Base-by-base conservation (phyloP, 371 early-diverging fungal species). In the Mortierella sp. region DNA sequence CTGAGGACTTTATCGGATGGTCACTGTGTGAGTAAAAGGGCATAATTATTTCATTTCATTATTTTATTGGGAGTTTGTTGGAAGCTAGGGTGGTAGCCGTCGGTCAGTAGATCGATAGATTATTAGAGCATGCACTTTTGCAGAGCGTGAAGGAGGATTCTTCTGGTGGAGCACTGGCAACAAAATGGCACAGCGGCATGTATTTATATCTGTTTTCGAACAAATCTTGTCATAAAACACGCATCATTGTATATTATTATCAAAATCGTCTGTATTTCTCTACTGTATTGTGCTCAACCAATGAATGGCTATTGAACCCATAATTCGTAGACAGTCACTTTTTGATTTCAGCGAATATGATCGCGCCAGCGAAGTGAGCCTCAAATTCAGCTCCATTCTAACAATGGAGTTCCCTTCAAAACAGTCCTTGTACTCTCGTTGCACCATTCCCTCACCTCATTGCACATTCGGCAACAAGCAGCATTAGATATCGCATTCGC, bases 1-100 rank as follows among this genome's bases (percentile, higher is more conserved):
- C 49, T 2, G 66, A 66, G 59, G 42, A 58, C 32, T 66, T 66
- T 58, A 66, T 66, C 22, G 66, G 66, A 47, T 66, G 66, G 66
- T 66, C 66, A 23, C 47, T 66, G 29, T 66, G 66, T 29, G 66
- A 66, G 55, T 66, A 19, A 58, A 51, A 6, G n/a, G 2, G 2
- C 10, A 7, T 51, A 23, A 23, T 13, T 51, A 23, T 51, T 9
- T 26, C 51, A 7, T 51, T 51, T 51, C 26, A 23, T 8, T 51
- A 51, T 51, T 51, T 26, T 13, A n/a, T n/a, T n/a, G n/a, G n/a
- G n/a, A n/a, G n/a, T n/a, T n/a, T n/a, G n/a, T n/a, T n/a, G n/a
- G n/a, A n/a, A n/a, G n/a, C n/a, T n/a, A n/a, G n/a, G n/a, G n/a
- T n/a, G n/a, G n/a, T n/a, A n/a, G n/a, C n/a, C n/a, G 7, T 43